Evolutionary conservation across 140 eudicot genomes (phyloP).

Genomic region (Oenanthe javanica): DNA sequence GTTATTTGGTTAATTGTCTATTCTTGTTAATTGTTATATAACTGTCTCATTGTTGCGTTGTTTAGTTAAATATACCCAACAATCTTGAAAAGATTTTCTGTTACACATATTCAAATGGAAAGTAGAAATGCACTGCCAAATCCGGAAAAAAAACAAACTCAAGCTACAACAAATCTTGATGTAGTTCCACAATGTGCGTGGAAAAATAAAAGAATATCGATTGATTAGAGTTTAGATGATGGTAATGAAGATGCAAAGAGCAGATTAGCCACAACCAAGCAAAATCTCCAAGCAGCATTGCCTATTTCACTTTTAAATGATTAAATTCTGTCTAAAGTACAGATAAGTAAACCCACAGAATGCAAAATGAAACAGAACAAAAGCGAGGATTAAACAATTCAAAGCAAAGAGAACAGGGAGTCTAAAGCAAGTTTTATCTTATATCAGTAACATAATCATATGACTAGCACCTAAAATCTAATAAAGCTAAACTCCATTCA

Average conservation of each 20-base stretch:
- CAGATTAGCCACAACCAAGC: neutral
- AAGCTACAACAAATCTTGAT: neutral
- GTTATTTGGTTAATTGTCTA: no score
- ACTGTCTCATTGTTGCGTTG: no score
- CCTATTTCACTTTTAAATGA: no score
- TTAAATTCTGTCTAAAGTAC: no score
- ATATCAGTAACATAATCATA: neutral
- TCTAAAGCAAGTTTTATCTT: neutral
- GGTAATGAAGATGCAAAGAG: neutral
- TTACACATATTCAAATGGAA: constrained; percentile 27
- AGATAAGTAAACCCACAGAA: no score
- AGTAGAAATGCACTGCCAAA: neutral
- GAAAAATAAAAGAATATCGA: neutral
- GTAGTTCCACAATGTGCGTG: neutral
- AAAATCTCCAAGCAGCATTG: neutral
- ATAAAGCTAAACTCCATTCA: neutral
- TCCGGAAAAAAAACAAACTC: neutral
- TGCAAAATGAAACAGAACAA: neutral
- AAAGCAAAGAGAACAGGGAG: neutral
- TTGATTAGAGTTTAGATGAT: no score
- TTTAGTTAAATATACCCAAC: no score
- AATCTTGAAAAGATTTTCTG: no score
- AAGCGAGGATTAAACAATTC: no score
- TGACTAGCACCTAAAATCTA: neutral
- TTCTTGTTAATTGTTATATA: no score